Evolutionary conservation across 2,329 filamentous ascomycete genomes (phyloP).

Genomic region (Fusarium tupiense): DNA sequence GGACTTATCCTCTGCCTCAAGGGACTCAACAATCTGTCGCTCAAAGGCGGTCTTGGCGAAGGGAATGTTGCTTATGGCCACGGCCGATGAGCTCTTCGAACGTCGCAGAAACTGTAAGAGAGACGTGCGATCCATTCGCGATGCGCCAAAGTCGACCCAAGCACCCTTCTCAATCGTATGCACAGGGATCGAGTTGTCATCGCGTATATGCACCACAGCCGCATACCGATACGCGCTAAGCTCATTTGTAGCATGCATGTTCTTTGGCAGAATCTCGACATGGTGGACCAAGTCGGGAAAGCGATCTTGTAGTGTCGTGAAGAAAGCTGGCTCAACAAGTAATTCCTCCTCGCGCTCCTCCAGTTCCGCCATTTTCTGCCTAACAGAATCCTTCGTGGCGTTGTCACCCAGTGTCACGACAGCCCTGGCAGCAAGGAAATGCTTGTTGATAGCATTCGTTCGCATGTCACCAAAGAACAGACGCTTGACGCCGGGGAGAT

Average conservation of each 20-base stretch:
- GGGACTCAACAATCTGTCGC: background rate
- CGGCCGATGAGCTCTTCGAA: rapidly evolving
- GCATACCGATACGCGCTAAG: background rate
- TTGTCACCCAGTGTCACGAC: background rate
- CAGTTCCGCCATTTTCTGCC: slow-evolving; percentile 16
- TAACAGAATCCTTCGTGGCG: slow-evolving; percentile 2
- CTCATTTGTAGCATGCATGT: background rate
- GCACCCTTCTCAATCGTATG: background rate
- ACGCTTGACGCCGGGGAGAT: background rate
- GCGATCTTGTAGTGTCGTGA: slow-evolving; percentile 19
- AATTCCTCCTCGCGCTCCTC: slow-evolving; percentile 31
- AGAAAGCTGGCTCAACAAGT: slow-evolving; percentile 41
- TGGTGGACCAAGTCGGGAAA: background rate
- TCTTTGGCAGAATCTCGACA: background rate
- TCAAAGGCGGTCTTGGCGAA: background rate
- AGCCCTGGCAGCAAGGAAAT: slow-evolving; percentile 27
- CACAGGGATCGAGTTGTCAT: rapidly evolving
- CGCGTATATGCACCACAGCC: background rate
- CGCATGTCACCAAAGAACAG: slow-evolving; percentile 41
- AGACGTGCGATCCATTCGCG: background rate
- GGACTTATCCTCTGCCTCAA: background rate
- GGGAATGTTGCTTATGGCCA: background rate
- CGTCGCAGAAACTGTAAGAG: background rate
- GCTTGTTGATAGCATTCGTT: slow-evolving; percentile 23
- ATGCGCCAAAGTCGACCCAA: background rate